These are phyloP conservation scores for Diaporthe helianthi DNA, from an alignment of 2,329 filamentous ascomycete species.

Conservation along the genomic window DNA sequence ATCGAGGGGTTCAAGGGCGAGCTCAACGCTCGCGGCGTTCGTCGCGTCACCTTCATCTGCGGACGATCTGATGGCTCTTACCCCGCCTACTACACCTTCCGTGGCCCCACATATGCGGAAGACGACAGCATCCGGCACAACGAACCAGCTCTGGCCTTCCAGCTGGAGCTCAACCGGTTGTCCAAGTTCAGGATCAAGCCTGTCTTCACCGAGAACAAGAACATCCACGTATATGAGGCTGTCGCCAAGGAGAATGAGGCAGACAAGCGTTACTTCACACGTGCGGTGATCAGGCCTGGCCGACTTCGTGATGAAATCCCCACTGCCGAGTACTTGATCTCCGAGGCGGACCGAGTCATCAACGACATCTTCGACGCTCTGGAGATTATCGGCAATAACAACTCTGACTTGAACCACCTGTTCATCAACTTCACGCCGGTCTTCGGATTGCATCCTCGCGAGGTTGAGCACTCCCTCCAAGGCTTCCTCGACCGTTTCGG, in stretches of 20 bases:
- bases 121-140: constrained; percentile 96
- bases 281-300: constrained; percentile 92
- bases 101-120: constrained; percentile 86
- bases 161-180: constrained; percentile 92
- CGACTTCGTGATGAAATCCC: constrained; percentile 96
- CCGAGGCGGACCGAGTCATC: constrained; percentile 94
- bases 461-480: constrained; percentile 91
- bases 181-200: constrained; percentile 98
- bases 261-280: constrained; percentile 98
- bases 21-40: constrained; percentile 79
- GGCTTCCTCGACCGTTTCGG: constrained; percentile 98
- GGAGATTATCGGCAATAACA: constrained; percentile 99
- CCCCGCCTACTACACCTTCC: constrained; percentile 98
- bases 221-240: constrained; percentile 98
- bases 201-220: constrained; percentile 98
- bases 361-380: constrained; percentile 97
- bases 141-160: constrained; percentile 96
- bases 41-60: constrained; percentile 94
- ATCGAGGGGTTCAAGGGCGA: constrained; percentile 85
- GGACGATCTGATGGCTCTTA: constrained; percentile 94
- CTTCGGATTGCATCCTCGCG: constrained; percentile 87
- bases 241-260: constrained; percentile 93
- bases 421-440: constrained; percentile 99
- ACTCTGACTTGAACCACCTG: constrained; percentile 99
- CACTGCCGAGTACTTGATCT: constrained; percentile 97